Evolutionary conservation across 2,329 filamentous ascomycete genomes (phyloP), one percentile per base, ranked within the genome.

Genomic region (Didymella exigua): DNA sequence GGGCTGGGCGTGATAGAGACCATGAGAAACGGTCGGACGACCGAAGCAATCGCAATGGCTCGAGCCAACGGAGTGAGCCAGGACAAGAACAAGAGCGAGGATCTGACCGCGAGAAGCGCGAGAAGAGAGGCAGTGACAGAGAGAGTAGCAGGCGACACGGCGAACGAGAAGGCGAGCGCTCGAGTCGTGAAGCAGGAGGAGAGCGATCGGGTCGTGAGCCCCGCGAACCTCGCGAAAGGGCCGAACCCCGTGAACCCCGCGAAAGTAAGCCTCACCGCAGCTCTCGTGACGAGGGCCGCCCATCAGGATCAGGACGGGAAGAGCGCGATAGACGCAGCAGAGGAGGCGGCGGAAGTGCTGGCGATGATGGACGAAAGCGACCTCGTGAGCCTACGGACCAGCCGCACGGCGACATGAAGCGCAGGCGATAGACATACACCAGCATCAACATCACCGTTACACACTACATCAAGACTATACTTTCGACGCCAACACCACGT

Each of bases 21-120:
- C 62, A 63, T 19, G 70, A 72, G 11, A 58, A 68, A 44, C 65
- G 62, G 24, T 55, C 61, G 1, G 70, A 72, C 0, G 70, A 73
- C 24, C 56, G 69, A 51, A 66, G 52, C 29, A 61, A 45, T 23
- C 63, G 69, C 14, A 70, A 60, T 36, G 60, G 56, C 10, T 54
- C 59, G 1, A 58, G 43, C 19, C 54, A 56, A 34, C 57, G 19
- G 58, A 65, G 45, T 54, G 65, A 55, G 41, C 43, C 55, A 21
- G 57, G 50, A 11, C 64, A 65, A 40, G 67, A 65, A 30, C 61
- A 61, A 40, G 70, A 72, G 27, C 61, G 62, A 27, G 55, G 52
- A 19, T 49, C 57, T 21, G 69, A 71, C 8, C 62, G 69, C 21
- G 71, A 70, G 24, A 64, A 67, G 19, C 61, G 69, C 14, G 70